These are phyloP conservation scores for Leccinum fibrillosum DNA, from an alignment of 768 basidiomycete species.

Conservation along the genomic window DNA sequence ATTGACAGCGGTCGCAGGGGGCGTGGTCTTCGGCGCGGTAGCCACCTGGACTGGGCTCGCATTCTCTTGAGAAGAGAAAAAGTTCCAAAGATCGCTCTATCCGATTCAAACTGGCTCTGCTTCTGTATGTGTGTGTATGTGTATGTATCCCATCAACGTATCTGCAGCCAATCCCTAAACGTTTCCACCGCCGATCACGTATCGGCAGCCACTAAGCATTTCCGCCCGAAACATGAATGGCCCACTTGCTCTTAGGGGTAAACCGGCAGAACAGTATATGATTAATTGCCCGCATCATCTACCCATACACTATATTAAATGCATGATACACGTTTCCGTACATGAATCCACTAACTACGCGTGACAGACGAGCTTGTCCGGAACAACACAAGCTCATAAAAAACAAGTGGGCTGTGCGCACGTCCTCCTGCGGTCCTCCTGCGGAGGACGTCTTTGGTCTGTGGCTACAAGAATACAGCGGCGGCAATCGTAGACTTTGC, in stretches of 20 bases:
- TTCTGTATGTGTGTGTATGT: neutral
- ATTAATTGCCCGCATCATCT: neutral
- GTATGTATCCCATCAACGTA: neutral
- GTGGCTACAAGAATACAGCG: neutral
- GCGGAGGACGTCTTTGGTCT: neutral
- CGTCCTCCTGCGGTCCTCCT: neutral
- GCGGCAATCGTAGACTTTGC: neutral
- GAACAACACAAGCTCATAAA: neutral
- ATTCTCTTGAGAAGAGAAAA: constrained; percentile 34
- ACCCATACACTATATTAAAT: neutral
- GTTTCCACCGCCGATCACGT: constrained; percentile 3
- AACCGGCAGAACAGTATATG: neutral
- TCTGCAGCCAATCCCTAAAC: neutral
- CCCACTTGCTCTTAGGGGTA: neutral
- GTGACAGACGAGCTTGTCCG: neutral
- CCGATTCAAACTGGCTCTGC: neutral
- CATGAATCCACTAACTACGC: neutral
- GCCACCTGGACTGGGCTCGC: constrained; percentile 60
- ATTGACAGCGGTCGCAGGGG: constrained; percentile 50
- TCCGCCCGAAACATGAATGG: constrained; percentile 1
- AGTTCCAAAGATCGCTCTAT: neutral
- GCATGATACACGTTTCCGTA: neutral
- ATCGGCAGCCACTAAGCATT: neutral
- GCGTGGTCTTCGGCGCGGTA: constrained; percentile 59
- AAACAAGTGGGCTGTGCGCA: neutral